These are phyloP conservation scores for Moesziomyces sp. DNA, from an alignment of 1,284 basidiomycete genomes.

Conservation along the genomic window DNA sequence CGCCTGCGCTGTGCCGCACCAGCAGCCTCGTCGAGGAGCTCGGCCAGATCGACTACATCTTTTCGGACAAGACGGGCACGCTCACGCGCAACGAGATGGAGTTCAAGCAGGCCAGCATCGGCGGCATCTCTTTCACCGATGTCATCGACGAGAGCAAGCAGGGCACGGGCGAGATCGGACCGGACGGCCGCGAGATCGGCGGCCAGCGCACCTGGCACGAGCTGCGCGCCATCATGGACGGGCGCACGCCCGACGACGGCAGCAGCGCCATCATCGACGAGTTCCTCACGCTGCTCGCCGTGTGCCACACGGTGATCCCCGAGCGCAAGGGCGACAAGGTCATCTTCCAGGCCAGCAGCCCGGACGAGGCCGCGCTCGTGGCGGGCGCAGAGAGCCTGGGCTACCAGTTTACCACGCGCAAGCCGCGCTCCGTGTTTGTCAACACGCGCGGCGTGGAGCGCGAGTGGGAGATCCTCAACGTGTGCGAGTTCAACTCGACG, in stretches of 20 bases:
- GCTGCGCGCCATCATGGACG: constrained; percentile 72
- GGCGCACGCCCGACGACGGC: constrained; percentile 69
- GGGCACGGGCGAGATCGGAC: constrained; percentile 70
- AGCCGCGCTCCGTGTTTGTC: constrained; percentile 93
- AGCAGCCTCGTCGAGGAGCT: constrained; percentile 97
- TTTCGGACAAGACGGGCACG: constrained; percentile 98
- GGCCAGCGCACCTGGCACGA: constrained; percentile 80
- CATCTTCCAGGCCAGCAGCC: constrained; percentile 94
- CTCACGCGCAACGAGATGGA: constrained; percentile 98
- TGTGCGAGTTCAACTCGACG: constrained; percentile 98
- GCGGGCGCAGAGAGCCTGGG: constrained; percentile 91
- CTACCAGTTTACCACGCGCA: constrained; percentile 92
- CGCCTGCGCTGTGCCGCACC: constrained; percentile 93
- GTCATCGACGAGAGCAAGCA: constrained; percentile 84
- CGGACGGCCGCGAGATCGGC: constrained; percentile 70
- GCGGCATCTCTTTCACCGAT: constrained; percentile 88
- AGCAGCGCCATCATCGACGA: constrained; percentile 77
- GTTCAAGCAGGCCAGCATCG: constrained; percentile 90
- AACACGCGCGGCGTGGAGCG: constrained; percentile 78
- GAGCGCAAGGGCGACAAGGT: constrained; percentile 77
- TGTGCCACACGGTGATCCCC: constrained; percentile 98
- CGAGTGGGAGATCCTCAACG: constrained; percentile 92
- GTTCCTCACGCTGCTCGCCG: constrained; percentile 89
- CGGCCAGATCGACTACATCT: constrained; percentile 98
- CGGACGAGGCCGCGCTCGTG: constrained; percentile 96